Evolutionary conservation across 805 yeast species (phyloP).

Genomic region (Pichia sporocuriosa): DNA sequence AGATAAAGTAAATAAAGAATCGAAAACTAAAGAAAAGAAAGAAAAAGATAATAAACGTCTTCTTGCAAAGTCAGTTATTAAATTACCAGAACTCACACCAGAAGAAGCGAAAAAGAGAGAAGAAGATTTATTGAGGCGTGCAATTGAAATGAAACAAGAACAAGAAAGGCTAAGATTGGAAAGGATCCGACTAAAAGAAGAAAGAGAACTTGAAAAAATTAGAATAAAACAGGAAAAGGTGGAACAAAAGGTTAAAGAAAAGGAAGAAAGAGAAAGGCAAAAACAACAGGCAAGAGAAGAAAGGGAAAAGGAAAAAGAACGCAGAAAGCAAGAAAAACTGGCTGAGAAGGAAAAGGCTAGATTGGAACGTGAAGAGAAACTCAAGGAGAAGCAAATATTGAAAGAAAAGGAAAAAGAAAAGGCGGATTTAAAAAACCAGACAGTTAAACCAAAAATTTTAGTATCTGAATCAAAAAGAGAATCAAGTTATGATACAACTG

Average conservation of each 20-base stretch:
- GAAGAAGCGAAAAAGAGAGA: constrained; percentile 12
- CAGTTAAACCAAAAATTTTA: too few species aligned
- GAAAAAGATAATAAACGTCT: neutral
- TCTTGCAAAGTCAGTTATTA: neutral
- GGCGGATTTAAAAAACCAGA: neutral
- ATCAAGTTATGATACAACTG: constrained; percentile 13
- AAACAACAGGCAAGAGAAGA: constrained; percentile 20
- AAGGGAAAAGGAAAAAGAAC: constrained; percentile 21
- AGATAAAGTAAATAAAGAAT: neutral
- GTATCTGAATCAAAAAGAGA: constrained; percentile 7
- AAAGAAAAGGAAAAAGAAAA: constrained; percentile 9
- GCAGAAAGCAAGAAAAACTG: constrained; percentile 18
- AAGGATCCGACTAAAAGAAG: constrained; percentile 17
- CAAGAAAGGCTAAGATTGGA: constrained; percentile 16
- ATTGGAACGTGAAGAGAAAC: constrained; percentile 18
- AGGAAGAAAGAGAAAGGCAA: constrained; percentile 18
- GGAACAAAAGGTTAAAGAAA: constrained; percentile 18
- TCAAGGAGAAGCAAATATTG: constrained; percentile 12
- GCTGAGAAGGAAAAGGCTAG: constrained; percentile 21
- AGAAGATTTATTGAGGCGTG: constrained; percentile 12
- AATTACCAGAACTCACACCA: constrained; percentile 1
- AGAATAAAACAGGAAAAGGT: constrained; percentile 17
- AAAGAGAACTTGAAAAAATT: constrained; percentile 18
- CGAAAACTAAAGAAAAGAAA: neutral
- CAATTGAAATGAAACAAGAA: constrained; percentile 13